Evolutionary conservation across 495 filamentous ascomycete genomes (phyloP).

Genomic region (Aspergillus wentii): DNA sequence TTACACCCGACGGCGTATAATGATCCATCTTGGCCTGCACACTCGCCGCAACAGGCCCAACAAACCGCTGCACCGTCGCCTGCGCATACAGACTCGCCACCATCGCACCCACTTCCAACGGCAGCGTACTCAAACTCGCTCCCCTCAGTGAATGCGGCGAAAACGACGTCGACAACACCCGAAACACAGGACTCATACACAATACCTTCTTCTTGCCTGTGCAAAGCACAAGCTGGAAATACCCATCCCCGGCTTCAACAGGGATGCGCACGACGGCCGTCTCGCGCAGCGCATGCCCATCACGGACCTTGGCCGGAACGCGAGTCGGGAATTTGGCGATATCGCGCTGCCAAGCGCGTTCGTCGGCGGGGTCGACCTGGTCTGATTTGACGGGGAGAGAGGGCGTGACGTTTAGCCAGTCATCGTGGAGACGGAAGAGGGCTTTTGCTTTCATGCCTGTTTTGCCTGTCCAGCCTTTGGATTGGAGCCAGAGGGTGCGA

Average conservation of each 20-base stretch:
- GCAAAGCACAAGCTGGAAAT: slow-evolving; percentile 61
- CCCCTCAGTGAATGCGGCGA: slow-evolving; percentile 56
- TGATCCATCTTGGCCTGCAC: slow-evolving; percentile 30
- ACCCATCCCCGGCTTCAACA: slow-evolving; percentile 57
- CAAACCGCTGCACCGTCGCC: slow-evolving; percentile 37
- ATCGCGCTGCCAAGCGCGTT: slow-evolving; percentile 64
- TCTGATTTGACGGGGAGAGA: slow-evolving; percentile 34
- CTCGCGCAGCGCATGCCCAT: slow-evolving; percentile 50
- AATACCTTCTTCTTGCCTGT: slow-evolving; percentile 51
- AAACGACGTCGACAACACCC: slow-evolving; percentile 55
- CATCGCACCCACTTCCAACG: slow-evolving; percentile 59
- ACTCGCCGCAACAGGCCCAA: slow-evolving; percentile 43
- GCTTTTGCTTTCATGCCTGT: slow-evolving; percentile 63
- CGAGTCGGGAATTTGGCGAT: slow-evolving; percentile 55
- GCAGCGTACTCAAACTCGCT: slow-evolving; percentile 58
- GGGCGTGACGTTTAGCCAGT: slow-evolving; percentile 65
- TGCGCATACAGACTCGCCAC: slow-evolving; percentile 49
- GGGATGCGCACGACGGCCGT: slow-evolving; percentile 61
- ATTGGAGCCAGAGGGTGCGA: slow-evolving; percentile 61
- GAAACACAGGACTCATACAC: slow-evolving; percentile 60
- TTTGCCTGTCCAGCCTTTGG: slow-evolving; percentile 62
- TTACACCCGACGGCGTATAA: slow-evolving; percentile 34
- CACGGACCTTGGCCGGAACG: slow-evolving; percentile 28
- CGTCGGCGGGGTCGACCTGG: slow-evolving; percentile 44
- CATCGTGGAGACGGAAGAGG: slow-evolving; percentile 46